Conservation (phyloP, 2,329 filamentous ascomycete genomes). For the Trichophyton rubrum region DNA sequence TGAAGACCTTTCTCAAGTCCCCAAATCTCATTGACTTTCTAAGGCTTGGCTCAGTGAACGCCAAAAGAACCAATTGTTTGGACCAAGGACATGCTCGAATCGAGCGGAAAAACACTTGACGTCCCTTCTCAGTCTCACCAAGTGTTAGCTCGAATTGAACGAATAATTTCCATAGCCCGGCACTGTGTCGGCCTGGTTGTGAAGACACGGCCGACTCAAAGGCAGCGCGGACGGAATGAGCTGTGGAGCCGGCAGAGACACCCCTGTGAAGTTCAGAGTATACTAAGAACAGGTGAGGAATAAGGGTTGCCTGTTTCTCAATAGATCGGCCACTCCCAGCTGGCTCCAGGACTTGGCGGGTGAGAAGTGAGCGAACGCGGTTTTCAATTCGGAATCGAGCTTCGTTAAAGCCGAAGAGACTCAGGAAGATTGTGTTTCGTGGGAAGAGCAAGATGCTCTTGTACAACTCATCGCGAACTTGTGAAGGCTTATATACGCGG, state of each 20-base stretch:
- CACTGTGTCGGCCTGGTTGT: conserved; percentile 24
- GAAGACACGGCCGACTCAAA: conserved; percentile 41
- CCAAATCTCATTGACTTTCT: conserved; percentile 28
- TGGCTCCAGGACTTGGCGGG: conserved; percentile 25
- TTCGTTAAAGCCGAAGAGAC: conserved; percentile 62
- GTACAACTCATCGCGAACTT: conserved; percentile 50
- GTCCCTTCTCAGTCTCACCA: conserved; percentile 30
- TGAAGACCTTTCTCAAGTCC: conserved; percentile 43
- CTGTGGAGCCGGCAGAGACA: conserved; percentile 33
- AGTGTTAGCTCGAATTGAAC: conserved; percentile 37
- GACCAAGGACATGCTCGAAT: conserved; percentile 50
- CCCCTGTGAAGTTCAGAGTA: conserved; percentile 41
- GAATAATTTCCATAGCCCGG: conserved; percentile 42
- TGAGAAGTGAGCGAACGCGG: conserved; percentile 56
- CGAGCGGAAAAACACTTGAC: conserved; percentile 43
- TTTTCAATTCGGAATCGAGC: conserved; percentile 60
- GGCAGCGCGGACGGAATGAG: conserved; percentile 42
- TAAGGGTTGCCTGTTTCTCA: conserved; percentile 12
- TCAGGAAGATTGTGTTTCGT: conserved; percentile 61
- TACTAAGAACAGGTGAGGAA: conserved; percentile 43
- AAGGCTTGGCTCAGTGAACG: conserved; percentile 37
- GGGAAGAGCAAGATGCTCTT: conserved; percentile 55
- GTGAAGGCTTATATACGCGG: conserved; percentile 54
- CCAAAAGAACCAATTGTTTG: conserved; percentile 47
- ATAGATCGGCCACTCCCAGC: conserved; percentile 15